phyloP scores from a whole-genome alignment of 495 filamentous ascomycete species.

The Monascus purpureus region DNA sequence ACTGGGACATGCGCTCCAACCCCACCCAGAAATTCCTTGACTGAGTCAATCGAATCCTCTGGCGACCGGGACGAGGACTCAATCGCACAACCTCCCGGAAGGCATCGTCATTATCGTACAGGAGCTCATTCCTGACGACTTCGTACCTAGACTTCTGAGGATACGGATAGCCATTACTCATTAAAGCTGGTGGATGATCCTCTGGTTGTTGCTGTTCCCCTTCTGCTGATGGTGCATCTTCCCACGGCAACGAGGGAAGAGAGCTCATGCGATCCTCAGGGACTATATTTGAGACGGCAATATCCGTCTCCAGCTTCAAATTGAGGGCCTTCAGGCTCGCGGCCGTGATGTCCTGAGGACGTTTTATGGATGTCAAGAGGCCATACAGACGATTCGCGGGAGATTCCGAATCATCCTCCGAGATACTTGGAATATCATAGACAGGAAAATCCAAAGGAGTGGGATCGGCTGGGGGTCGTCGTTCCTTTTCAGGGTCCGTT shows the following conservation, averaged over 20 bases:
- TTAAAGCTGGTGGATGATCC: conserved; percentile 13
- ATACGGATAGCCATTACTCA: conserved; percentile 36
- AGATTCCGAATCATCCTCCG: conserved; percentile 12
- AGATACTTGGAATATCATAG: conserved; percentile 19
- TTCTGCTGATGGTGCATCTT: conserved; percentile 7
- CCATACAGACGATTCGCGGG: conserved; percentile 20
- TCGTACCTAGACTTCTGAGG: conserved; percentile 37
- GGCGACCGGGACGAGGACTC: conserved; percentile 23
- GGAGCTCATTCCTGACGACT: conserved; percentile 32
- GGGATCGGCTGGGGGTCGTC: conserved; percentile 28
- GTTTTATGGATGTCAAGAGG: conserved; percentile 35
- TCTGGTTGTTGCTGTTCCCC: conserved; percentile 8
- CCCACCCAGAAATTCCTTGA: conserved; percentile 47
- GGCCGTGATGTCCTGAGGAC: conserved; percentile 35
- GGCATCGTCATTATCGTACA: conserved; percentile 41
- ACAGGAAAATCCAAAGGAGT: conserved; percentile 37
- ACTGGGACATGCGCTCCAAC: conserved; percentile 43
- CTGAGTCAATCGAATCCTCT: conserved; percentile 34
- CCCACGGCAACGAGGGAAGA: conserved; percentile 36
- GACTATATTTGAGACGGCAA: conserved; percentile 31
- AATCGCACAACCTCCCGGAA: conserved; percentile 37
- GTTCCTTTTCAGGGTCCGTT: conserved; percentile 27
- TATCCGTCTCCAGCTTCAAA: conserved; percentile 27
- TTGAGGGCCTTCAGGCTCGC: conserved; percentile 41
- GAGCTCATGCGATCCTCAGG: conserved; percentile 21